phyloP scores from a whole-genome alignment of 2,329 filamentous ascomycete species.

The Hypoxylon sp. region DNA sequence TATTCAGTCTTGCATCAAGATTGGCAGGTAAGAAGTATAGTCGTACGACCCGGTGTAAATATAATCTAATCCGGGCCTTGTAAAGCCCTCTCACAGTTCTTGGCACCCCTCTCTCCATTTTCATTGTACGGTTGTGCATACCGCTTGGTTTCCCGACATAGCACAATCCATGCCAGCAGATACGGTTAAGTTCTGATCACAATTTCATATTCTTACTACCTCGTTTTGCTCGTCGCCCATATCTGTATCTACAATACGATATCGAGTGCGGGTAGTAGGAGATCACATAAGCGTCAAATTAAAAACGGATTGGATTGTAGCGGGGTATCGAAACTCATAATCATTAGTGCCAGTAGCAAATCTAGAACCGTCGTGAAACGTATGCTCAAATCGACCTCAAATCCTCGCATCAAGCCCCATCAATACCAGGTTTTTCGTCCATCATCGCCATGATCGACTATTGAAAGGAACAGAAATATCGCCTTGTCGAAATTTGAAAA shows the following conservation, averaged over 20 bases:
- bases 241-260: not conserved
- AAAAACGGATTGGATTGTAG: constrained; percentile 4
- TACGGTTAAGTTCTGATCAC: not conserved
- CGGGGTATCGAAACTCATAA: constrained; percentile 51
- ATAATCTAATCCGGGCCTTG: not conserved
- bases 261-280: not conserved
- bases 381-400: constrained; percentile 28
- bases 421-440: constrained; percentile 15
- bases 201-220: not conserved
- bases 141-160: too few relatives aligned
- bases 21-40: not conserved
- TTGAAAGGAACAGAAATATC: constrained; percentile 16
- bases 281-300: not conserved
- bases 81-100: constrained; percentile 1
- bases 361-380: constrained; percentile 36
- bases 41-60: not conserved
- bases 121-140: not conserved
- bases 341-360: constrained; percentile 45
- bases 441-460: constrained; percentile 19
- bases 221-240: not conserved
- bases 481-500: constrained; percentile 27
- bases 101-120: not conserved
- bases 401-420: constrained; percentile 12
- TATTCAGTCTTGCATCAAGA: not conserved
- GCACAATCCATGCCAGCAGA: not conserved